These are phyloP conservation scores for Salix dunnii DNA, from an alignment of 345 rosid genomes.

Conservation along the genomic window DNA sequence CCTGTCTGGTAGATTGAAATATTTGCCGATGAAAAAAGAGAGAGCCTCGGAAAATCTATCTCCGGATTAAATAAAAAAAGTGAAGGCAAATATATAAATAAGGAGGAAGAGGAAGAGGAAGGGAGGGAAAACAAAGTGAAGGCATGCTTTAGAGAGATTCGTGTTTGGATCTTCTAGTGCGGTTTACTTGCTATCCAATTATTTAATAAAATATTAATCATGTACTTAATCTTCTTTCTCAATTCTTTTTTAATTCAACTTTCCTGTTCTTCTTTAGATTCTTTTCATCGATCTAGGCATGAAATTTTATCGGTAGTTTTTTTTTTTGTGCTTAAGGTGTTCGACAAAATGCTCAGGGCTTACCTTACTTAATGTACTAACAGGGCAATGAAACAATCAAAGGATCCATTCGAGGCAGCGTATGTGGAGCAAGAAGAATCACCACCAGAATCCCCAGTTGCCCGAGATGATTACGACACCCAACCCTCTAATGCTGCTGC, in stretches of 20 bases:
- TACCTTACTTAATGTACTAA: neutral
- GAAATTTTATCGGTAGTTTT: neutral
- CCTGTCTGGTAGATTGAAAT: neutral
- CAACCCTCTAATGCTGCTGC: constrained; percentile 23
- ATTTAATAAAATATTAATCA: neutral
- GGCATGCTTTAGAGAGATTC: too few species aligned
- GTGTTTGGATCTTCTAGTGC: neutral
- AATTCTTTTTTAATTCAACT: neutral
- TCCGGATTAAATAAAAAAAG: too few species aligned
- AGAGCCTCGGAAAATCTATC: neutral
- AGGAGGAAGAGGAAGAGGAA: too few species aligned
- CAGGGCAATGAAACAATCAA: constrained; percentile 62
- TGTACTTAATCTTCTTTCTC: neutral
- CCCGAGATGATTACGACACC: constrained; percentile 35
- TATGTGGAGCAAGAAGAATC: constrained; percentile 71
- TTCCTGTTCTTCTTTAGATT: neutral
- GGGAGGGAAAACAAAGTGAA: too few species aligned
- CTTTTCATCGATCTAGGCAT: neutral
- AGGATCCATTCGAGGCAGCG: constrained; percentile 93
- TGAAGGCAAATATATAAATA: too few species aligned
- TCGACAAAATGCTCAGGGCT: neutral
- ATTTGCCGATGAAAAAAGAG: neutral
- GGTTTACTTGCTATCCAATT: neutral
- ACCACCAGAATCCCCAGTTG: constrained; percentile 60
- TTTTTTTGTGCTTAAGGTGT: neutral